Evolutionary conservation across 2,329 filamentous ascomycete genomes (phyloP), one percentile per base, ranked within the genome.

Genomic region (Basipetospora chlamydospora): DNA sequence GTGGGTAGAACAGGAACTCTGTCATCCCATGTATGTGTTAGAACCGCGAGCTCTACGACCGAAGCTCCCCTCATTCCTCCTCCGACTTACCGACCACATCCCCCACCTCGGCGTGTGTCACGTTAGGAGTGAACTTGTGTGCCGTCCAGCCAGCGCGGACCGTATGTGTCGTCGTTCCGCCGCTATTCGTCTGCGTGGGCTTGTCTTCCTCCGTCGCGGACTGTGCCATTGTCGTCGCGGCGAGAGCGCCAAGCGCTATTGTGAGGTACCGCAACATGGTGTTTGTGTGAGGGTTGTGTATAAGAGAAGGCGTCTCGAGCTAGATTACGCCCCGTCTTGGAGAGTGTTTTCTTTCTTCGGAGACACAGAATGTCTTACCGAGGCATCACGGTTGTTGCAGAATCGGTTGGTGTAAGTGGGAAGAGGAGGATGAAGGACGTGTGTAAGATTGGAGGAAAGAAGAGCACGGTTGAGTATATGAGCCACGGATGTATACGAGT

Each of bases 1-100:
- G 60, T 1, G 75, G 73, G 44, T 71, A 77, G 47, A 80, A 79
- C 29, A 66, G 58, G 51, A 73, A 80, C 42, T 68, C 62, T 60
- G 36, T 9, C 21, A 23, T 13, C 17, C 9, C 9, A 22, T 7
- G 18, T 35, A 33, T 41, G 28, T 44, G 41, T 47, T 32, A 39
- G 17, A 17, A 32, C 7, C 12, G 6, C 16, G 28, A 8, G 16
- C 17, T n/a, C 9, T 31, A 3, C 6, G 16, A 16, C 21, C 5
- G 28, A 9, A 28, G 20, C 9, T 18, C 8, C 7, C 26, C 13
- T 10, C 7, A n/a, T 7, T 13, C 13, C 4, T 25, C 10, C 7
- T 13, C 23, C 8, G n/a, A 47, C 53, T 40, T 44, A 65, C 63
- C 50, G 29, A 73, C 56, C 5, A 58, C 54, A 46, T 71, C 66